These are phyloP conservation scores for Neonectria sp. DNA, from an alignment of 2,329 filamentous ascomycete genomes.

Conservation along the genomic window DNA sequence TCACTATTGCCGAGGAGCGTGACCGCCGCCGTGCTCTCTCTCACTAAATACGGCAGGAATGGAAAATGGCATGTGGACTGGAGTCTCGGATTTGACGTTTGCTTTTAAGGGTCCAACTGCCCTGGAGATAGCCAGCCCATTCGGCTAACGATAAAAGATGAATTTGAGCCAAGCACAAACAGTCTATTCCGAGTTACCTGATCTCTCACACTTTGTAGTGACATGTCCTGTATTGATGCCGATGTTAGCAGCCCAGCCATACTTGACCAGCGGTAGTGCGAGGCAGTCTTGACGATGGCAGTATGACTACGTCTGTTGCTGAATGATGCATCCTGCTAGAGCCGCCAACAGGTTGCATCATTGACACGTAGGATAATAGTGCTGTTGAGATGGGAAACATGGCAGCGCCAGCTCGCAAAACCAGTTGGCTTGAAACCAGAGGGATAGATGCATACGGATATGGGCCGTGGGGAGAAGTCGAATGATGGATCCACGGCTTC, in stretches of 20 bases:
- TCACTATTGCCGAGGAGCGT: constrained; percentile 98
- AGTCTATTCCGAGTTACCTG: constrained; percentile 41
- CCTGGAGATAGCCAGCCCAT: constrained; percentile 54
- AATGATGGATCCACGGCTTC: constrained; percentile 21
- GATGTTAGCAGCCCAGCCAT: neutral
- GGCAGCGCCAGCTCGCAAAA: neutral
- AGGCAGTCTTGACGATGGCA: neutral
- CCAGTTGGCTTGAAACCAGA: neutral
- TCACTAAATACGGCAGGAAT: constrained; percentile 61
- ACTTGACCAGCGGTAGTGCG: too few species aligned
- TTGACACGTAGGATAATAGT: neutral
- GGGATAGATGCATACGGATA: neutral
- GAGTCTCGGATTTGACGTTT: constrained; percentile 60
- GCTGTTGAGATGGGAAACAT: neutral
- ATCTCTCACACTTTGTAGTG: constrained; percentile 9
- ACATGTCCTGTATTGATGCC: neutral
- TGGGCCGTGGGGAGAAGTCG: constrained; percentile 16
- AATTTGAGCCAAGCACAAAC: constrained; percentile 51
- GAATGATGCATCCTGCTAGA: neutral
- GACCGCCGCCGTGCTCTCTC: constrained; percentile 89
- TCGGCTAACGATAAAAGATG: constrained; percentile 56
- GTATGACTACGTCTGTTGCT: neutral
- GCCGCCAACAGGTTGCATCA: neutral
- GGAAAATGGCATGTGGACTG: constrained; percentile 56
- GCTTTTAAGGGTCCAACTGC: constrained; percentile 50